phyloP scores from a whole-genome alignment of 768 basidiomycete genomes.

The Kwoniella mangroviensis region DNA sequence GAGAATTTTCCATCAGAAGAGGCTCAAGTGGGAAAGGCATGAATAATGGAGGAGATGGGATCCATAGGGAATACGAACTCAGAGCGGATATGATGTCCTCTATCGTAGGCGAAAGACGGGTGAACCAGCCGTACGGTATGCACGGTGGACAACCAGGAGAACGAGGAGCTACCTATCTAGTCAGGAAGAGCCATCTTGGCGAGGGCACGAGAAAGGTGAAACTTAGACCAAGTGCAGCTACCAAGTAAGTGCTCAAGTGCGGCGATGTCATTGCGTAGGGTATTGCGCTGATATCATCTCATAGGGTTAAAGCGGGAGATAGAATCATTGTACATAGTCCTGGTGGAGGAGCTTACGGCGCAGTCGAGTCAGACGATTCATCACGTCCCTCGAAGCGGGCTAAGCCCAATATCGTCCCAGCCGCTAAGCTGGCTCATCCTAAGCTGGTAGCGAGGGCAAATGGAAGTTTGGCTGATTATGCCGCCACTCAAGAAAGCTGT shows the following conservation, averaged over 20 bases:
- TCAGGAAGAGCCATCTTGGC: conserved; percentile 9
- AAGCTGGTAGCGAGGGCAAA: conserved; percentile 15
- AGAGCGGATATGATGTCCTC: conserved; percentile 25
- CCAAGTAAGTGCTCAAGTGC: conserved; percentile 1
- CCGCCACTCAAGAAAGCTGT: conserved; percentile 16
- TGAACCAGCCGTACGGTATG: conserved; percentile 47
- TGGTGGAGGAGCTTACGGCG: conserved; percentile 44
- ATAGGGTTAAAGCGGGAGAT: background rate
- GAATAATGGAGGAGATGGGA: conserved; percentile 43
- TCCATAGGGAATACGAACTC: conserved; percentile 29
- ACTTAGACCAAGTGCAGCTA: conserved; percentile 10
- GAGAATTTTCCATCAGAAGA: conserved; percentile 39
- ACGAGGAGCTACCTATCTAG: conserved; percentile 10
- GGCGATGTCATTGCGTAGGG: background rate
- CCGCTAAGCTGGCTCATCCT: conserved; percentile 9
- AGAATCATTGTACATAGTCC: conserved; percentile 29
- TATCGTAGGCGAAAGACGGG: conserved; percentile 41
- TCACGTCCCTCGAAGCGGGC: conserved; percentile 1
- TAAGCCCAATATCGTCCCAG: conserved; percentile 5
- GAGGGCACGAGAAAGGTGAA: conserved; percentile 8
- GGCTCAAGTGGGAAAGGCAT: conserved; percentile 41
- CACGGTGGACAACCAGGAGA: conserved; percentile 60
- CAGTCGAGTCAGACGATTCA: conserved; percentile 2
- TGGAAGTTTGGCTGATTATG: conserved; percentile 14
- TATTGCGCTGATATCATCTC: background rate